Evolutionary conservation across 352 stramenopile species (phyloP), one percentile per base, ranked within the genome.

Genomic region (Globisporangium nunn): DNA sequence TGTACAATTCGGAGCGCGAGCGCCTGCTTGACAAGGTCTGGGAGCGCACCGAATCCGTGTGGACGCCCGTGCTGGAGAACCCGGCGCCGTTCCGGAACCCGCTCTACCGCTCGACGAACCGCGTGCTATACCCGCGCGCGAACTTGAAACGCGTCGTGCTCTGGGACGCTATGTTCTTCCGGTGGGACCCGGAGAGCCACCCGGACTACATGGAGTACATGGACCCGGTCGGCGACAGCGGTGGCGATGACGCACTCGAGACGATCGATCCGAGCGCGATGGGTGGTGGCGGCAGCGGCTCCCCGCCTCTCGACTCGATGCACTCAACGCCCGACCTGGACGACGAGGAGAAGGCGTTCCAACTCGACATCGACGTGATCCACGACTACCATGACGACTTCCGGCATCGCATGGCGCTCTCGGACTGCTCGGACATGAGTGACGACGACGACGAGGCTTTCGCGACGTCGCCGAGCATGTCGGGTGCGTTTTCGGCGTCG

Each of bases 131-230:
- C 54, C 84, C 84, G 11, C 80, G 84, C 12, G 84, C 81, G n/a
- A 94, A 94, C 64, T 58, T 92, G 35, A 94, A 94, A 66, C 81
- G 81, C 23, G 84, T 94, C 1, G 84, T 94, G 40, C 57, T 94
- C 18, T 94, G 84, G 84, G 81, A 92, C 44, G 44, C 44, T 4
- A 87, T 93, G 74, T 93, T 88, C 57, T 93, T 91, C 68, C 81
- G 84, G 1, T 93, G 82, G 81, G 84, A 93, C 51, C 80, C 80
- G 0, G 81, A 93, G 56, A 46, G 43, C 57, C 80, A 92, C 53
- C 84, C 84, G 1, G 84, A 91, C 46, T 93, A 93, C 65, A 90
- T 91, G 81, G 81, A 93, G 58, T 91, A 78, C 62, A 88, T 93
- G 77, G 78, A 91, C 15, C 76, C 78, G 5, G 70, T 74, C 8